Evolutionary conservation across 202 grass and related monocot species (phyloP), one percentile per base, ranked within the genome.

Genomic region (Zizania palustris): DNA sequence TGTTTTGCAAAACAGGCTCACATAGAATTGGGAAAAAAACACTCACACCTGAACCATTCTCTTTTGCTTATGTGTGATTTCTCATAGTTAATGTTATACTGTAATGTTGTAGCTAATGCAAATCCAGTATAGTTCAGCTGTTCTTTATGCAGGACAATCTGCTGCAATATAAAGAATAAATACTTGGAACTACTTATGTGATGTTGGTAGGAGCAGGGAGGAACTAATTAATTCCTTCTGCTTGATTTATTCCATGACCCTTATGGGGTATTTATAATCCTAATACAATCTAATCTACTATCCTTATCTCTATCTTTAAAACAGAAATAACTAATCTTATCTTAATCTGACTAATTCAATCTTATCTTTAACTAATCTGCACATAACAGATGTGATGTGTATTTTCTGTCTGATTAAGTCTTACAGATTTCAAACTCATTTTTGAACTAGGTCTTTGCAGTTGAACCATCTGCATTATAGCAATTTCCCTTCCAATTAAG

Each of bases 401-500:
- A 41, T 51, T 33, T 28, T 28, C 54, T 62, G 2, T 51, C 34
- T 59, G 34, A 37, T 43, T 28, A 73, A 73, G 11, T 42, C 46
- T 79, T 74, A 34, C 50, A 45, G 36, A 79, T 5, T 63, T 63
- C 33, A 76, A 42, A 46, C 5, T 12, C 4, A 28, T 56, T 65
- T 67, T 81, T 45, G 43, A 41, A 54, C 5, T 20, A 12, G 48
- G 4, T 28, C n/a, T 59, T 75, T 63, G 33, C 54, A 57, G 28
- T 69, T 74, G 6, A 60, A 56, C 63, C 43, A 67, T 50, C 15
- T 57, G 4, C 36, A 69, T 22, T 63, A 45, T 78, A 55, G 48
- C 10, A 65, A 22, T 78, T 88, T 20, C 59, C 34, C 19, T 39
- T 59, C 79, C 82, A 59, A 60, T 61, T 81, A 76, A 86, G 18